Percentiles rank a stretch among this genome's conserved stretches.
Conservation (phyloP, 257 asterid species). For the Solanum raphanifolium region DNA sequence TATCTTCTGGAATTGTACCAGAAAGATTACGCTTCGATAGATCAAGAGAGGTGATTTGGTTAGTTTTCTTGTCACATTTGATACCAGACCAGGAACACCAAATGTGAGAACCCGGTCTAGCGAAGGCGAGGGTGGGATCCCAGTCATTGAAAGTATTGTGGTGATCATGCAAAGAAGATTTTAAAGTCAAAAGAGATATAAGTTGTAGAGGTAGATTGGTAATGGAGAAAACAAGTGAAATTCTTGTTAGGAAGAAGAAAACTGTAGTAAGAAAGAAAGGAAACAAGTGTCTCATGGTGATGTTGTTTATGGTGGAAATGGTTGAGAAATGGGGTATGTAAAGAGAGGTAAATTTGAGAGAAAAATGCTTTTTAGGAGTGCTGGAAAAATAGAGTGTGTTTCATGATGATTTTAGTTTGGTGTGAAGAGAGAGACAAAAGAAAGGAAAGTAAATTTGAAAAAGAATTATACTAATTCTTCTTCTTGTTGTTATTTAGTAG, state of each 20-base stretch:
- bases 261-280: background rate
- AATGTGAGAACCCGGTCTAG: conserved; percentile 27
- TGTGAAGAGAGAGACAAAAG: conserved; percentile 33
- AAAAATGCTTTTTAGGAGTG: conserved; percentile 67
- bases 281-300: conserved; percentile 31
- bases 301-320: conserved; percentile 8
- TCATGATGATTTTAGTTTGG: conserved; percentile 54
- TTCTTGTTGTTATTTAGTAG: background rate
- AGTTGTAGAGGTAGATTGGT: conserved; percentile 35
- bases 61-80: conserved; percentile 37
- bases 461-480: background rate
- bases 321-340: conserved; percentile 18
- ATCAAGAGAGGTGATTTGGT: conserved; percentile 43
- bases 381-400: conserved; percentile 31
- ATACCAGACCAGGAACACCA: conserved; percentile 88
- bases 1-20: conserved; percentile 41
- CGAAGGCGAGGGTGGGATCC: conserved; percentile 31
- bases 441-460: background rate
- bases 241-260: conserved; percentile 10
- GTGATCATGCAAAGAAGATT: conserved; percentile 57
- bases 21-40: conserved; percentile 68
- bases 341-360: conserved; percentile 32
- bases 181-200: conserved; percentile 45
- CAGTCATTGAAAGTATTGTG: conserved; percentile 51
- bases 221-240: background rate